Conservation (phyloP, 139 green algal species). For the Picochlorum sp. region DNA sequence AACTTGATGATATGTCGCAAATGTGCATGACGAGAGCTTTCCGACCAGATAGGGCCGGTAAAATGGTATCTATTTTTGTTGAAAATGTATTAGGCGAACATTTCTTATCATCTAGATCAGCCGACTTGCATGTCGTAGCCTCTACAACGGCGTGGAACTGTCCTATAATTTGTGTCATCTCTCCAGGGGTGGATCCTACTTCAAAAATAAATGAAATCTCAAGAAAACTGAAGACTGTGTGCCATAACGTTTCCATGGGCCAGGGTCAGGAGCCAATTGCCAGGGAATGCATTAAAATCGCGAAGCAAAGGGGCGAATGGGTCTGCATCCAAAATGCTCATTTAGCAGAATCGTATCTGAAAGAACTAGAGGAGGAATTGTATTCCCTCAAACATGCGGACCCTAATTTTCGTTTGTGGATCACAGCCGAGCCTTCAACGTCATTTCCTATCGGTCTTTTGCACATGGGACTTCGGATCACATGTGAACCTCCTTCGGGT, state of each 20-base stretch:
- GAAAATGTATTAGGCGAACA: slow-evolving; percentile 69
- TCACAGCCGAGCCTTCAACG: slow-evolving; percentile 85
- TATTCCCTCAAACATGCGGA: slow-evolving; percentile 39
- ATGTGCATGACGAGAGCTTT: slow-evolving; percentile 66
- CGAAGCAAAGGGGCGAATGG: slow-evolving; percentile 81
- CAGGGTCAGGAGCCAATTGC: slow-evolving; percentile 90
- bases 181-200: slow-evolving; percentile 76
- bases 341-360: slow-evolving; percentile 81
- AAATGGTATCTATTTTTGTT: slow-evolving; percentile 79
- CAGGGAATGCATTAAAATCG: slow-evolving; percentile 77
- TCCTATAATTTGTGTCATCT: slow-evolving; percentile 92
- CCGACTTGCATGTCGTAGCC: slow-evolving; percentile 78
- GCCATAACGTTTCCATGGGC: slow-evolving; percentile 34
- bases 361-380: slow-evolving; percentile 79
- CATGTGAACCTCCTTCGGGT: slow-evolving; percentile 87
- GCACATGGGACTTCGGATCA: slow-evolving; percentile 61
- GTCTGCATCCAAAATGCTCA: slow-evolving; percentile 96
- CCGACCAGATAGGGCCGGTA: slow-evolving; percentile 82
- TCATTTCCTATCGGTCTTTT: slow-evolving; percentile 91
- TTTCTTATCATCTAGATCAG: slow-evolving; percentile 78
- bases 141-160: slow-evolving; percentile 49
- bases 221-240: slow-evolving; percentile 93
- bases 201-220: slow-evolving; percentile 90
- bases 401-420: slow-evolving; percentile 83
- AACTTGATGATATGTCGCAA: slow-evolving; percentile 77